These are phyloP conservation scores for Artemisia tridentata DNA, from an alignment of 129 eudicot genomes.

Conservation along the genomic window DNA sequence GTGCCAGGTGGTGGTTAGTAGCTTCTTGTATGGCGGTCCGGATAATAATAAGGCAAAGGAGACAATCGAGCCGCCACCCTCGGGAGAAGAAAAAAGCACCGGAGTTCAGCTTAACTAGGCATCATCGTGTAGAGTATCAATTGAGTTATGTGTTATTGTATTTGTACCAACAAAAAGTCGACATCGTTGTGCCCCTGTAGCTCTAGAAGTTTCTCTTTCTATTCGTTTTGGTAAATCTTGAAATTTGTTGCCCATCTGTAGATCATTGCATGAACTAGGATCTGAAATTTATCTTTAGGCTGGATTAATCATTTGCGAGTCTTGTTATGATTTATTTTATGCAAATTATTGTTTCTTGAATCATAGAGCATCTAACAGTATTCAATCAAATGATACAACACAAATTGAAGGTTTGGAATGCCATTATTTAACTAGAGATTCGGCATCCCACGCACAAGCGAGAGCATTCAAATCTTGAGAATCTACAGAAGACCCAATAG, in stretches of 20 bases:
- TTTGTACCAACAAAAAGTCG: conserved; percentile 34
- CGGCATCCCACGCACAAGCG: neutral
- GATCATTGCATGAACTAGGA: conserved; percentile 30
- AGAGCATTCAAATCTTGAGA: conserved; percentile 13
- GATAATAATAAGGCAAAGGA: conserved; percentile 48
- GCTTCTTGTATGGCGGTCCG: conserved; percentile 49
- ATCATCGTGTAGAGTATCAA: conserved; percentile 15
- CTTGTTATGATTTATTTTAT: conserved; percentile 1
- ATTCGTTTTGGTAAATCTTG: neutral
- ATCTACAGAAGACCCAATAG: conserved; percentile 44
- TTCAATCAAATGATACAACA: neutral
- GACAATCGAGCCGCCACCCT: conserved; percentile 37
- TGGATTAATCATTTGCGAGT: conserved; percentile 17
- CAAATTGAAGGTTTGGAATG: neutral
- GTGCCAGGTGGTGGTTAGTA: conserved; percentile 76
- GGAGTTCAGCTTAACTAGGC: conserved; percentile 42
- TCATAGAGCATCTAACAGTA: neutral
- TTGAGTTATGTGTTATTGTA: conserved; percentile 39
- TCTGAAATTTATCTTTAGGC: conserved; percentile 16
- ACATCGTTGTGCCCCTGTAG: conserved; percentile 27
- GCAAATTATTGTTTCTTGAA: conserved; percentile 17
- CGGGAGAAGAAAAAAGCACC: conserved; percentile 42
- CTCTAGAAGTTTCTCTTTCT: conserved; percentile 22
- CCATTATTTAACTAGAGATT: neutral
- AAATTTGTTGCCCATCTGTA: conserved; percentile 19